Evolutionary conservation across 352 stramenopile genomes (phyloP).

Genomic region (Phytophthora sansomeana): DNA sequence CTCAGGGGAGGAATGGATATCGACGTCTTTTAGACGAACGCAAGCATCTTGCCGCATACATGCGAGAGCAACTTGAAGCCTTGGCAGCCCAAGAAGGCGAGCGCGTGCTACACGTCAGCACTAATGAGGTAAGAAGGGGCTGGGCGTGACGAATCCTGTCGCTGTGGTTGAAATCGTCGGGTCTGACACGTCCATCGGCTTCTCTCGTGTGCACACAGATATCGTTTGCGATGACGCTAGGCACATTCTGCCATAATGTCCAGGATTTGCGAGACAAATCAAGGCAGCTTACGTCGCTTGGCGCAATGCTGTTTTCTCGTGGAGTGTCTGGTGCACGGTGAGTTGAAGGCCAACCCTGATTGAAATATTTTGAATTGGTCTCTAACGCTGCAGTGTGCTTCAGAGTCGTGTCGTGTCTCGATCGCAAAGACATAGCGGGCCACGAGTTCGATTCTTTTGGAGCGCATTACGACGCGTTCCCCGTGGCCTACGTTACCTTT

Average conservation of each 20-base stretch:
- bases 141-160: background rate
- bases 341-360: conserved; percentile 9
- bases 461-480: conserved; percentile 90
- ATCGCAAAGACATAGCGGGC: conserved; percentile 91
- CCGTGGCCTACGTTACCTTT: conserved; percentile 95
- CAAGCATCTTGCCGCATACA: conserved; percentile 75
- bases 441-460: conserved; percentile 94
- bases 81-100: conserved; percentile 92
- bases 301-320: conserved; percentile 98
- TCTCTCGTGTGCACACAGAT: conserved; percentile 46
- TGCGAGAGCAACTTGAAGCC: conserved; percentile 71
- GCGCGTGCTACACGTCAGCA: conserved; percentile 86
- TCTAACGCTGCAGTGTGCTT: conserved; percentile 12
- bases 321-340: conserved; percentile 95
- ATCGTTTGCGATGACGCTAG: conserved; percentile 93
- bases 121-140: conserved; percentile 84
- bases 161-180: background rate
- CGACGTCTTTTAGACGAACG: conserved; percentile 88
- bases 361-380: background rate
- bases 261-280: conserved; percentile 43
- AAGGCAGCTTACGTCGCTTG: conserved; percentile 89
- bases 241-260: conserved; percentile 44
- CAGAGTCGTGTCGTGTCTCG: conserved; percentile 90
- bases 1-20: conserved; percentile 88
- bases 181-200: background rate